Conservation (phyloP, 2,329 filamentous ascomycete species). For the Sclerotinia sclerotiorum region DNA sequence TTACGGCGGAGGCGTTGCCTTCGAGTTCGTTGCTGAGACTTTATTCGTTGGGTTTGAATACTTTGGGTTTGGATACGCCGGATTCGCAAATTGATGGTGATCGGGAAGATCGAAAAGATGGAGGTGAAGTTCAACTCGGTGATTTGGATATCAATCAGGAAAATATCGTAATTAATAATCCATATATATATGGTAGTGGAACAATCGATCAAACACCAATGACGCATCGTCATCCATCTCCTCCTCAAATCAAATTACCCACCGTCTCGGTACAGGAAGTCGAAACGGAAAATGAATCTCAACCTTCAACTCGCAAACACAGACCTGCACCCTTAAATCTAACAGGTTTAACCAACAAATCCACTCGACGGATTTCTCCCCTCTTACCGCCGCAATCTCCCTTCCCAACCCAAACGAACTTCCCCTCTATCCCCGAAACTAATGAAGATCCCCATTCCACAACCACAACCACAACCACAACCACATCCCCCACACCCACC, state of each 20-base stretch:
- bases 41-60: background rate
- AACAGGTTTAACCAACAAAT: background rate
- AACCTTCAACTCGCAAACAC: slow-evolving; percentile 5
- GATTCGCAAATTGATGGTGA: background rate
- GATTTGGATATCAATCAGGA: background rate
- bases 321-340: slow-evolving; percentile 17
- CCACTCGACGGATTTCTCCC: slow-evolving; percentile 1
- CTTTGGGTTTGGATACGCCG: background rate
- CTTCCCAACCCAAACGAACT: slow-evolving; percentile 6
- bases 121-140: background rate
- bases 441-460: background rate
- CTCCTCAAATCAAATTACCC: background rate
- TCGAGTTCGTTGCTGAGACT: slow-evolving; percentile 5
- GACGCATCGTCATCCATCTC: slow-evolving; percentile 16
- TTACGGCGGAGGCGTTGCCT: slow-evolving; percentile 22
- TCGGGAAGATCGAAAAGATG: background rate
- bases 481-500: background rate
- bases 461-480: too few relatives aligned
- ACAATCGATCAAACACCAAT: background rate
- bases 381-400: slow-evolving; percentile 18
- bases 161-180: background rate
- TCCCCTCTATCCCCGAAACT: background rate
- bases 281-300: background rate
- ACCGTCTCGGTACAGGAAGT: background rate
- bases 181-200: background rate